These are phyloP conservation scores for Cystobasidium tubakii DNA, from an alignment of 768 basidiomycete genomes.

Conservation along the genomic window DNA sequence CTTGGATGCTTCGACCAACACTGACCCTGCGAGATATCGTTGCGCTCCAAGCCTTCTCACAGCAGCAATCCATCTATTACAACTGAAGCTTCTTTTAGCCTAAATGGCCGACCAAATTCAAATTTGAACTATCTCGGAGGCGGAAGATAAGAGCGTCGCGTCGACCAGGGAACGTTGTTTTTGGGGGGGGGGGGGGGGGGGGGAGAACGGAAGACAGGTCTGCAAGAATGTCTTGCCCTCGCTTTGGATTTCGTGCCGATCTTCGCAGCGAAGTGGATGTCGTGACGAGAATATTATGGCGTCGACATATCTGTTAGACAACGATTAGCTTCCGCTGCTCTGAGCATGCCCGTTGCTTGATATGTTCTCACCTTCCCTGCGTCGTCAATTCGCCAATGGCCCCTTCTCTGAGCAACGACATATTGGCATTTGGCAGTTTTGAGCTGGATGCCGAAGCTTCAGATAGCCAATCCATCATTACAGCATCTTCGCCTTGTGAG, in stretches of 20 bases:
- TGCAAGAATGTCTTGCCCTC: conserved; percentile 11
- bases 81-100: too few relatives aligned
- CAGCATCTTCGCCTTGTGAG: conserved; percentile 1
- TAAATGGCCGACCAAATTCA: too few relatives aligned
- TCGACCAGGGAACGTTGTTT: conserved; percentile 31
- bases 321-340: not conserved
- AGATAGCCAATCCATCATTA: conserved; percentile 11
- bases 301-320: conserved; percentile 1
- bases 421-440: not conserved
- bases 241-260: not conserved
- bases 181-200: too few relatives aligned
- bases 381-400: conserved; percentile 6
- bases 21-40: too few relatives aligned
- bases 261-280: not conserved
- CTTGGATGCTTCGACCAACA: too few relatives aligned
- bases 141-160: not conserved
- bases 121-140: too few relatives aligned
- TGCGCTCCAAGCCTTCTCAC: too few relatives aligned
- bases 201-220: conserved; percentile 22
- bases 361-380: conserved; percentile 17
- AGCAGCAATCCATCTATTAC: too few relatives aligned
- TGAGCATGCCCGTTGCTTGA: not conserved
- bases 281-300: conserved; percentile 17
- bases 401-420: conserved; percentile 24
- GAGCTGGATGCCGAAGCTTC: not conserved